phyloP scores from a whole-genome alignment of 176 grass and related monocot genomes.

The Oryza glumipatula region DNA sequence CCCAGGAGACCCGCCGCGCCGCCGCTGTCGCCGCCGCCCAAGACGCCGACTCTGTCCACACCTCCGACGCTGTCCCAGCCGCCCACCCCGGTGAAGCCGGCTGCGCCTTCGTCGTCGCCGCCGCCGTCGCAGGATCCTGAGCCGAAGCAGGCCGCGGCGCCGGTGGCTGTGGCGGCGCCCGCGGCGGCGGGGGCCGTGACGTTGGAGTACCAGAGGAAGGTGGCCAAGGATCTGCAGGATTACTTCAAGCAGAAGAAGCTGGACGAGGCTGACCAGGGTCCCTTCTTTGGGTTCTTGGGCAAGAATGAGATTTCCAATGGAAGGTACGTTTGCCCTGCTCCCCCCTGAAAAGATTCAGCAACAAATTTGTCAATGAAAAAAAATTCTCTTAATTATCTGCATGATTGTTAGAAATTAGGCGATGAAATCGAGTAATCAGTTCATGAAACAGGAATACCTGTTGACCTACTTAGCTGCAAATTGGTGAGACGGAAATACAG shows the following conservation, averaged over 20 bases:
- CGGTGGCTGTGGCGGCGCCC: constrained; percentile 11
- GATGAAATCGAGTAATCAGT: constrained; percentile 1
- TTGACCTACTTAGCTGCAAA: constrained; percentile 13
- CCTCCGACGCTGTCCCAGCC: constrained; percentile 62
- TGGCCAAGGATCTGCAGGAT: constrained; percentile 95
- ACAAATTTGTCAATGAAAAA: constrained; percentile 5
- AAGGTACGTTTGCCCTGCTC: constrained; percentile 57
- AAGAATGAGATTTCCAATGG: constrained; percentile 98
- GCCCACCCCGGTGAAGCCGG: constrained; percentile 48
- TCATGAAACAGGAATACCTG: not conserved
- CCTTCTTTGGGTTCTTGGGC: constrained; percentile 77
- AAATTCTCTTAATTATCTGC: not conserved
- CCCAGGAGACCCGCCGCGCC: constrained; percentile 86
- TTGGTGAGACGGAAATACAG: not conserved
- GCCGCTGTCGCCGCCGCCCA: constrained; percentile 70
- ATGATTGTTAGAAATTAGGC: not conserved
- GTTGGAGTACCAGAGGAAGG: constrained; percentile 97
- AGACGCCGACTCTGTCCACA: constrained; percentile 51
- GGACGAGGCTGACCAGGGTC: constrained; percentile 78
- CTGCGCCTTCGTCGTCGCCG: constrained; percentile 34
- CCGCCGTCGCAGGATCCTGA: constrained; percentile 35
- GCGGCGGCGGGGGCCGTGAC: constrained; percentile 61
- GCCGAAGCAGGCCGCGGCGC: constrained; percentile 7
- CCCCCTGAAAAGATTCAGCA: constrained; percentile 17
- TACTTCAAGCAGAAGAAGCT: constrained; percentile 99